Conservation (phyloP, 2,329 filamentous ascomycete genomes). For the Sporothrix brunneoviolacea region DNA sequence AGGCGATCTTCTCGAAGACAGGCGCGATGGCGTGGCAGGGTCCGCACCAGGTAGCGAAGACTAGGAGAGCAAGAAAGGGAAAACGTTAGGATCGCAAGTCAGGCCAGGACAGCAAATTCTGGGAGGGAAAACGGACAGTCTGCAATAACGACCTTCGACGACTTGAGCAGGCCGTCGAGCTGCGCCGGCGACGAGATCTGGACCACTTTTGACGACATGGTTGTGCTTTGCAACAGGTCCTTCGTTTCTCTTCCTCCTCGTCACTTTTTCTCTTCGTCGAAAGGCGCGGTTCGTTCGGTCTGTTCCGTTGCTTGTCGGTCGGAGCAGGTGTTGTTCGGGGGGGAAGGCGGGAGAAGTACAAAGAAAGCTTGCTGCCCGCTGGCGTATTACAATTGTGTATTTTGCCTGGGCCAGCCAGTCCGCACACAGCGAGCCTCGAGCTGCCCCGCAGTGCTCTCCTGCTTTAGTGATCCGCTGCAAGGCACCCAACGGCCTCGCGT, state of each 20-base stretch:
- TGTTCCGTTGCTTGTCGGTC: too few relatives aligned
- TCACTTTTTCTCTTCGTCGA: not conserved
- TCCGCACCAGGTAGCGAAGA: constrained; percentile 81
- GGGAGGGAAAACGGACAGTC: constrained; percentile 62
- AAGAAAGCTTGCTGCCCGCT: not conserved
- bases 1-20: constrained; percentile 70
- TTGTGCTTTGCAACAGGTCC: not conserved
- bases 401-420: too few relatives aligned
- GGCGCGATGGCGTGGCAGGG: constrained; percentile 81
- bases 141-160: constrained; percentile 72
- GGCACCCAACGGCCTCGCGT: not conserved
- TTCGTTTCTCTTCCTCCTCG: not conserved
- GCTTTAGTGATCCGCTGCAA: constrained; percentile 3
- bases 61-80: constrained; percentile 35
- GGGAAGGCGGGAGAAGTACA: not conserved
- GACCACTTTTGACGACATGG: constrained; percentile 26
- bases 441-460: constrained; percentile 3
- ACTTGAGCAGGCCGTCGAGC: constrained; percentile 61
- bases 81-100: not conserved
- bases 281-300: too few relatives aligned
- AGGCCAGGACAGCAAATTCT: constrained; percentile 6
- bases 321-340: too few relatives aligned
- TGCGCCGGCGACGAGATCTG: constrained; percentile 47
- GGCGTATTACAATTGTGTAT: too few relatives aligned
- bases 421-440: too few relatives aligned